Conservation (phyloP, 1,284 basidiomycete species). For the Mycosarcoma mackinlayi region DNA sequence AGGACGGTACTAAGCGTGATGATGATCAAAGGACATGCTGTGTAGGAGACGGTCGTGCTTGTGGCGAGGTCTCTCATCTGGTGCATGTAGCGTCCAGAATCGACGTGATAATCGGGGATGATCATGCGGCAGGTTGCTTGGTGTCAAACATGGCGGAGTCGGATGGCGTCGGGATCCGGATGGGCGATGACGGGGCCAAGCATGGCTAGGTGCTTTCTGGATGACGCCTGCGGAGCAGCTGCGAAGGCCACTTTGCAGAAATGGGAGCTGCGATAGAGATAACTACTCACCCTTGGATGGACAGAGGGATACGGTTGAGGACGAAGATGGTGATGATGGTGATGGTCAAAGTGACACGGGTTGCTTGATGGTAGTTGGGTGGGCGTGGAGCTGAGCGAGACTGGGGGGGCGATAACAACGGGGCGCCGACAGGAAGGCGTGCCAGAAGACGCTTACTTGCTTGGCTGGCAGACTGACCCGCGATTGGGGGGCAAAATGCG, state of each 20-base stretch:
- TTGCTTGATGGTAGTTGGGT: constrained; percentile 21
- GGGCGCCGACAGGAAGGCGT: neutral
- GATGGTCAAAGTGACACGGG: constrained; percentile 36
- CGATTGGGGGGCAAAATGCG: neutral
- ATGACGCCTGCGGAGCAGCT: constrained; percentile 10
- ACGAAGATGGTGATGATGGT: constrained; percentile 15
- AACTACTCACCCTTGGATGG: constrained; percentile 34
- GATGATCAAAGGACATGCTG: too few relatives aligned
- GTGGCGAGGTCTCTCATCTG: too few relatives aligned
- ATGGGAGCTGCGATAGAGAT: neutral
- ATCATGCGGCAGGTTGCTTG: neutral
- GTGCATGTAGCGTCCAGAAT: too few relatives aligned
- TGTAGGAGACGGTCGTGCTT: too few relatives aligned
- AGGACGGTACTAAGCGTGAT: too few relatives aligned
- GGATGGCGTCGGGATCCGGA: constrained; percentile 13
- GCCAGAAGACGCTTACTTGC: neutral
- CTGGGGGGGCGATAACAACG: neutral
- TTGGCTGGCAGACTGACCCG: neutral
- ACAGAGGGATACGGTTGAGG: constrained; percentile 31
- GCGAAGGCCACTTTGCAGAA: neutral
- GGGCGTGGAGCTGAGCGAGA: constrained; percentile 17
- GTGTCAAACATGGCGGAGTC: neutral
- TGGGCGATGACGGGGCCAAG: neutral
- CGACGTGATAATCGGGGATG: neutral
- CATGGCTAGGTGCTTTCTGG: constrained; percentile 8